phyloP scores from a whole-genome alignment of 225 moss, liverwort and hornwort species.

The Neckera pumila region DNA sequence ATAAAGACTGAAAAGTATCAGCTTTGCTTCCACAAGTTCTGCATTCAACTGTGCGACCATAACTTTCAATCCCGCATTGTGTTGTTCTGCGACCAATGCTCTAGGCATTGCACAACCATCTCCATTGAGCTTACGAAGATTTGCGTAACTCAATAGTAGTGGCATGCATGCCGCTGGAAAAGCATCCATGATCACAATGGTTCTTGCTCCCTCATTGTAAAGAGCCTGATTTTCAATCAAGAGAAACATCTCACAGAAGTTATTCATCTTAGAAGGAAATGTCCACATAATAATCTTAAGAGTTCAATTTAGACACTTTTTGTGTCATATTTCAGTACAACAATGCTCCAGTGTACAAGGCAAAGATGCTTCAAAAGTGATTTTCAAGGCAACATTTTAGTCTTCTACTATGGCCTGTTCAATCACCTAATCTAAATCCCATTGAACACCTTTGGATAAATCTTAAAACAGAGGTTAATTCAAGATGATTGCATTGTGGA shows the following conservation, averaged over 20 bases:
- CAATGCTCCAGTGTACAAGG: no score
- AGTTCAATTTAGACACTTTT: no score
- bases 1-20: slow-evolving; percentile 12
- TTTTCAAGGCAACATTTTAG: no score
- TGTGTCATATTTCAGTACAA: no score
- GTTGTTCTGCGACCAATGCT: neutral
- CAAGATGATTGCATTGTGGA: fast-evolving
- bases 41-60: neutral
- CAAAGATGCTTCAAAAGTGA: no score
- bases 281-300: no score
- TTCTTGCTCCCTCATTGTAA: slow-evolving; percentile 21
- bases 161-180: neutral
- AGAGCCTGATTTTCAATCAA: neutral
- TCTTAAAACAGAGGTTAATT: no score
- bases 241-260: neutral
- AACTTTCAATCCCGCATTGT: neutral
- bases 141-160: fast-evolving
- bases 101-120: neutral
- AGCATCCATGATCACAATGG: neutral
- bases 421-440: no score
- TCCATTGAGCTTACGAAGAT: neutral
- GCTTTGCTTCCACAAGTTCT: neutral
- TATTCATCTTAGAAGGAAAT: no score
- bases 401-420: fast-evolving
- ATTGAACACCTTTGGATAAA: no score